Conservation (phyloP, 2,329 filamentous ascomycete species). For the Coniochaeta sp. region DNA sequence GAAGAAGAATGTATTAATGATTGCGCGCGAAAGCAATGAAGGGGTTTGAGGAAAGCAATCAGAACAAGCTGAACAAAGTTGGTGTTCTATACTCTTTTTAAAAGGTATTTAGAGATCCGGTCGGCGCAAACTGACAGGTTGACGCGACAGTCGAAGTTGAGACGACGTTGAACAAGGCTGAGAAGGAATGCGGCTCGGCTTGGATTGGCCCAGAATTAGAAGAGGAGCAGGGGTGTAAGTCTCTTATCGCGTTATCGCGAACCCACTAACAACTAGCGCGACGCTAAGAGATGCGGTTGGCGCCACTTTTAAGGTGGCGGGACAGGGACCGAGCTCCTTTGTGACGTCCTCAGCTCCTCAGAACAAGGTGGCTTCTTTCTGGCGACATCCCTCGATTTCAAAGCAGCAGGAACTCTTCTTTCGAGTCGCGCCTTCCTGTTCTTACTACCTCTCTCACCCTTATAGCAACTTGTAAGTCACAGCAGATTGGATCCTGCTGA, state of each 20-base stretch:
- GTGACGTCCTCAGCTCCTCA: neutral
- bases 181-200: neutral
- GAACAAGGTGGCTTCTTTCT: constrained; percentile 3
- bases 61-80: neutral
- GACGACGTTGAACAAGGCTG: neutral
- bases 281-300: neutral
- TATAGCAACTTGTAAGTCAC: neutral
- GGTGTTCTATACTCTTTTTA: neutral
- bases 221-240: neutral
- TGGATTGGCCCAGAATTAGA: neutral
- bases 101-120: neutral
- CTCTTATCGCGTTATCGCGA: neutral
- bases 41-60: neutral
- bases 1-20: neutral
- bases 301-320: neutral
- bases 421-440: neutral
- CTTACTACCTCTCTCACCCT: neutral
- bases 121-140: neutral
- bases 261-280: neutral
- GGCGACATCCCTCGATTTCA: neutral
- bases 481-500: neutral
- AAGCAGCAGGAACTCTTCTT: neutral
- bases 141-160: neutral
- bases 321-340: constrained; percentile 1
- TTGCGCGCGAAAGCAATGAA: neutral